Percentiles rank a stretch among this genome's conserved stretches.
These are phyloP conservation scores for Parafenestella ontariensis DNA, from an alignment of 2,329 filamentous ascomycete genomes.

Conservation along the genomic window DNA sequence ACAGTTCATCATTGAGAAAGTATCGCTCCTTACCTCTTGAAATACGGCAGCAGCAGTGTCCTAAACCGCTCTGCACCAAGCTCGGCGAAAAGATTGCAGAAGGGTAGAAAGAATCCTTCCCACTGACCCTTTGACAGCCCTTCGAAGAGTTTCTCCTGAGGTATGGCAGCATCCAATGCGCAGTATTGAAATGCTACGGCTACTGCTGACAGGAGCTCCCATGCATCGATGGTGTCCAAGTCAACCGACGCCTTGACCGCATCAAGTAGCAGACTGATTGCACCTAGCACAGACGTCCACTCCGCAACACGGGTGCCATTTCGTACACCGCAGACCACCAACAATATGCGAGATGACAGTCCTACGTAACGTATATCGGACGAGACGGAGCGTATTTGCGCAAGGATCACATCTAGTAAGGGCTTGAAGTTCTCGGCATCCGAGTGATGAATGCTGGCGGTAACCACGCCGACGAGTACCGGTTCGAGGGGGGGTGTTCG, in stretches of 20 bases:
- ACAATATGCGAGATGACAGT: conserved; percentile 62
- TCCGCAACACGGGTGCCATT: conserved; percentile 76
- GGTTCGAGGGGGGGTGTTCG: conserved; percentile 61
- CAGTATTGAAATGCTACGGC: conserved; percentile 77
- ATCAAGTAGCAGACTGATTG: conserved; percentile 40
- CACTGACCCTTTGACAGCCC: conserved; percentile 70
- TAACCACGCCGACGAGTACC: conserved; percentile 77
- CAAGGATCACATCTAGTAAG: conserved; percentile 66
- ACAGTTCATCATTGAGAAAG: conserved; percentile 1
- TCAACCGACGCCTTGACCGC: conserved; percentile 47
- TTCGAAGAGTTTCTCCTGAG: conserved; percentile 70
- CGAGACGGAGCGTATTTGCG: conserved; percentile 46
- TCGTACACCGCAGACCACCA: conserved; percentile 77
- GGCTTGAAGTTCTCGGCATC: conserved; percentile 75
- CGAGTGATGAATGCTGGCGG: conserved; percentile 83
- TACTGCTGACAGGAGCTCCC: conserved; percentile 54
- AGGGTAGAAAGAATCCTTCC: conserved; percentile 77
- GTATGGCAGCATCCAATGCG: conserved; percentile 79
- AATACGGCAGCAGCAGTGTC: conserved; percentile 77
- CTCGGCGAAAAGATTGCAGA: conserved; percentile 82
- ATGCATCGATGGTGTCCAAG: conserved; percentile 21
- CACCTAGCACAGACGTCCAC: conserved; percentile 71
- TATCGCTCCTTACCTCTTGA: conserved; percentile 70
- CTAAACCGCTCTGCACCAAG: conserved; percentile 77
- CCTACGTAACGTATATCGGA: conserved; percentile 49